Conservation (phyloP, 2,329 filamentous ascomycete genomes). For the Lasiodiplodia theobromae region DNA sequence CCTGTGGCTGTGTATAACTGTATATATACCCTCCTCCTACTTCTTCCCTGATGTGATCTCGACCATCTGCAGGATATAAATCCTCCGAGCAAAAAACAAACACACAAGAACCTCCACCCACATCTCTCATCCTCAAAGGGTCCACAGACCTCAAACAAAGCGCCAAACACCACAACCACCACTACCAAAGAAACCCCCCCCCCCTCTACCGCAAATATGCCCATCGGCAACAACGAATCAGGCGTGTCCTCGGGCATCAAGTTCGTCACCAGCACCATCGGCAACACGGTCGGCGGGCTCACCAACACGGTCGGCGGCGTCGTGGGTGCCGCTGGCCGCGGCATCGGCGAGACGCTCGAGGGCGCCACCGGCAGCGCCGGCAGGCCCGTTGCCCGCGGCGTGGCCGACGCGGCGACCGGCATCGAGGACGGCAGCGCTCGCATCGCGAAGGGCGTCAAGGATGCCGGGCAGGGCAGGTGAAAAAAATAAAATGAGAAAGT, state of each 20-base stretch:
- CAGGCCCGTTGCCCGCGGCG: slow-evolving; percentile 51
- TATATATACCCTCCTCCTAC: not conserved
- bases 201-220: slow-evolving; percentile 37
- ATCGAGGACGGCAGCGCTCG: slow-evolving; percentile 53
- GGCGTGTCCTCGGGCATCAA: slow-evolving; percentile 61
- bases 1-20: not conserved
- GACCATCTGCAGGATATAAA: not conserved
- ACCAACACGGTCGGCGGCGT: slow-evolving; percentile 43
- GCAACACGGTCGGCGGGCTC: slow-evolving; percentile 55
- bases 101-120: not conserved
- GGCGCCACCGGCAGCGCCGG: slow-evolving; percentile 53
- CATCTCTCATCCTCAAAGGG: too few species aligned
- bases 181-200: not conserved
- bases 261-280: slow-evolving; percentile 63
- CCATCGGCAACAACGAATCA: slow-evolving; percentile 46
- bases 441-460: slow-evolving; percentile 55
- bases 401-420: slow-evolving; percentile 53
- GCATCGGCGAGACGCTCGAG: slow-evolving; percentile 55
- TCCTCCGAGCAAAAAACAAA: not conserved
- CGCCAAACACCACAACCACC: not conserved
- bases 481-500: not conserved
- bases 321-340: slow-evolving; percentile 55
- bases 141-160: not conserved
- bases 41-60: not conserved
- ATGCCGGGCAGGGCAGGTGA: slow-evolving; percentile 54